Base-by-base conservation (phyloP, 257 asterid genomes). In the Plantago elongata region DNA sequence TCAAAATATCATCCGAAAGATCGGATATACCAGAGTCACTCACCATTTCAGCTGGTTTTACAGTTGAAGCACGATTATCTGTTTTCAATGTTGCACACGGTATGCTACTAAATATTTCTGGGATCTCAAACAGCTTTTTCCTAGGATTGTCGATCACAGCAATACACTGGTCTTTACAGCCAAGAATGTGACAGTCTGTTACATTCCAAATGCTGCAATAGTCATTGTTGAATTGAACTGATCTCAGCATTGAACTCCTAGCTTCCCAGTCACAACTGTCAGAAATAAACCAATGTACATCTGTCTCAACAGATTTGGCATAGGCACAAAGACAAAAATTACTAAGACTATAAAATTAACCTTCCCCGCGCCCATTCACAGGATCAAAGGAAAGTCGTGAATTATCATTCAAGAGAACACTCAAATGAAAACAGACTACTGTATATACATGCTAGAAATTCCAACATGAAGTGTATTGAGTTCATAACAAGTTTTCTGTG, bases 211-310 rank as follows among this genome's bases (percentile, higher is more conserved):
- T 74, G 69, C 72, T 62, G 55, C 27, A 45, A 46, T 76, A 58
- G 65, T 82, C 83, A 63, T 64, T 74, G 37, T 44, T 63, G 59
- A 69, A 68, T 47, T 75, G 62, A 42, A 44, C 58, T 70, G 74
- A 67, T 29, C 73, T 68, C 61, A 83, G 82, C 76, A 83, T 70
- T 62, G 60, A 61, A 65, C 75, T 77, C 78, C 99, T 82, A 68
- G 94, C 82, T 63, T 76, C 85, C 99, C 99, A 93, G 62, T 89
- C 87, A 56, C 95, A 89, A 74, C 99, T 93, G 96, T 68, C 76
- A 67, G 29, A 51, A 69, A 78, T 22, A 57, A 51, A 60, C 57
- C 29, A 52, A 65, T 57, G 45, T 52, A 71, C 54, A 62, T 74
- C 29, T 77, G 54, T 51, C 71, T 46, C 56, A 60, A 66, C 57